phyloP scores from a whole-genome alignment of 1,284 basidiomycete genomes.

The Serendipita sp. region DNA sequence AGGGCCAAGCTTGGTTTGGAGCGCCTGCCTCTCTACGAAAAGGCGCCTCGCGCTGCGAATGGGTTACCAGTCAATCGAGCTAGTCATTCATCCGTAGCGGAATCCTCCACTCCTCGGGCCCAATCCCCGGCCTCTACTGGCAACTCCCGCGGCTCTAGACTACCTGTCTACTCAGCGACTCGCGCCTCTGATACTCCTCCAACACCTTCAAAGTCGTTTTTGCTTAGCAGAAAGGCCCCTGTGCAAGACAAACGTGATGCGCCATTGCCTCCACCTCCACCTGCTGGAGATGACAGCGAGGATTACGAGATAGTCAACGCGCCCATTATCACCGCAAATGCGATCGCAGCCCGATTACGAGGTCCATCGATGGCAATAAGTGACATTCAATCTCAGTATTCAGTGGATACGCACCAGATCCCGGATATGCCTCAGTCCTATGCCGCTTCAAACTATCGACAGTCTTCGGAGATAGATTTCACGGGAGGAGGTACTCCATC shows the following conservation, averaged over 20 bases:
- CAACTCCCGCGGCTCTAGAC: neutral
- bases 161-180: neutral
- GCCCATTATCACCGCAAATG: neutral
- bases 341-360: constrained; percentile 1
- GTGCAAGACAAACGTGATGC: constrained; percentile 6
- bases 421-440: neutral
- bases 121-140: neutral
- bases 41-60: constrained; percentile 2
- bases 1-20: neutral
- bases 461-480: neutral
- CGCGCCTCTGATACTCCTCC: neutral
- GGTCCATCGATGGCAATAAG: neutral
- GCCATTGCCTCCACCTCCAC: constrained; percentile 1
- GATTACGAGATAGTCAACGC: constrained; percentile 2
- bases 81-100: neutral
- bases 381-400: neutral
- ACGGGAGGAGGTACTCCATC: neutral
- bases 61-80: neutral
- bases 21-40: neutral
- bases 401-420: neutral
- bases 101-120: neutral
- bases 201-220: neutral
- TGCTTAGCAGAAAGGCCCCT: neutral
- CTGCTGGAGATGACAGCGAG: neutral
- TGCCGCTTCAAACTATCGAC: neutral